A percentile compares a stretch with the other conserved stretches of the same genome.
Conservation (phyloP, 352 stramenopile genomes). For the Phytophthora quininea region DNA sequence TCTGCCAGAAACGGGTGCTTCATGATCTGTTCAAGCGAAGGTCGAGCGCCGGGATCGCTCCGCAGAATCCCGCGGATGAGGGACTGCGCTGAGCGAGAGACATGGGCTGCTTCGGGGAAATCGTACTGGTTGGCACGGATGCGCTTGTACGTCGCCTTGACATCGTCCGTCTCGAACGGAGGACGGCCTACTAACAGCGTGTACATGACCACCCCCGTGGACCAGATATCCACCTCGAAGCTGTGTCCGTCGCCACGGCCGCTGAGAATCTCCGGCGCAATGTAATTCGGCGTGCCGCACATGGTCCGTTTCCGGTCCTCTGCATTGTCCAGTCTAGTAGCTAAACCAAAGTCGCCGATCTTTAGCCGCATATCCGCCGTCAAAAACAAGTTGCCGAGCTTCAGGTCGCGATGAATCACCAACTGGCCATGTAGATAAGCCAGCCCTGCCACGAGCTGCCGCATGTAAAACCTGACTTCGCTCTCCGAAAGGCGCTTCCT, state of each 20-base stretch:
- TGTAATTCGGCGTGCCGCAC: constrained; percentile 95
- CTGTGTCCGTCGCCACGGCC: constrained; percentile 93
- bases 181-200: constrained; percentile 97
- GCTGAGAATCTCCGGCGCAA: constrained; percentile 92
- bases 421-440: constrained; percentile 94
- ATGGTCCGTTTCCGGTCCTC: constrained; percentile 97
- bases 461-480: constrained; percentile 95
- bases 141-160: constrained; percentile 98
- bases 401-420: constrained; percentile 98
- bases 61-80: constrained; percentile 80
- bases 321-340: constrained; percentile 75
- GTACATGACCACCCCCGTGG: constrained; percentile 97
- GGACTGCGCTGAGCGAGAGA: constrained; percentile 84
- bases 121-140: constrained; percentile 97
- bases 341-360: constrained; percentile 97
- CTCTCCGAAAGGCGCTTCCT: constrained; percentile 94
- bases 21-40: constrained; percentile 79
- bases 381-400: constrained; percentile 98
- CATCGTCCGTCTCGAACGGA: constrained; percentile 97
- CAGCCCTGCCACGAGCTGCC: constrained; percentile 92
- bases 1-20: constrained; percentile 79
- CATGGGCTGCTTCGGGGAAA: constrained; percentile 90
- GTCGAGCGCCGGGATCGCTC: constrained; percentile 69
- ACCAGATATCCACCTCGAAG: constrained; percentile 99
- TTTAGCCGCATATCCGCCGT: constrained; percentile 95